phyloP scores from a whole-genome alignment of 257 asterid genomes.

The Nicotiana knightiana region DNA sequence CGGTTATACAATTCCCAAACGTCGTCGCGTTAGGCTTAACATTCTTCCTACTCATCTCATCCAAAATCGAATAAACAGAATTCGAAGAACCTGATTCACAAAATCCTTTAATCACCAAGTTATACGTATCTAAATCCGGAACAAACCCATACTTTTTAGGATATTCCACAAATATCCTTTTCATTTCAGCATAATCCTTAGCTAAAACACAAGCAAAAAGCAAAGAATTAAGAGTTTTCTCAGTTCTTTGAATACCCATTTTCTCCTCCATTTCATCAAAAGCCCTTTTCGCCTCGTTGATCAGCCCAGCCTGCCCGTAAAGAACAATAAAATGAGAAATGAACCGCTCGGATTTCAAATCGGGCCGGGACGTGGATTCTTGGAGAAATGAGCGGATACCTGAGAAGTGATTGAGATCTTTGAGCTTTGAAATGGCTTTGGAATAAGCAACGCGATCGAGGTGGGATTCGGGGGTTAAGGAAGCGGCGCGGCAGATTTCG shows the following conservation, averaged over 20 bases:
- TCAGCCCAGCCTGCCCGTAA: slow-evolving; percentile 69
- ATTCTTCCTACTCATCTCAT: slow-evolving; percentile 65
- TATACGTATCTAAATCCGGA: slow-evolving; percentile 66
- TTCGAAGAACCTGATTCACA: slow-evolving; percentile 55
- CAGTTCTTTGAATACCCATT: slow-evolving; percentile 40
- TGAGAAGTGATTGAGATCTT: slow-evolving; percentile 33
- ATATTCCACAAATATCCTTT: slow-evolving; percentile 53
- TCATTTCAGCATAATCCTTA: slow-evolving; percentile 49
- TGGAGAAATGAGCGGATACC: slow-evolving; percentile 50
- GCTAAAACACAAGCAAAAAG: slow-evolving; percentile 58
- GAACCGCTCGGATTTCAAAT: slow-evolving; percentile 36
- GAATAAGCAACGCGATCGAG: slow-evolving; percentile 66
- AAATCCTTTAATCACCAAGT: slow-evolving; percentile 61
- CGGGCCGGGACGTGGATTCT: slow-evolving; percentile 44
- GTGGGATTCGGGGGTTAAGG: slow-evolving; percentile 58
- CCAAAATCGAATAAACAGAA: slow-evolving; percentile 51
- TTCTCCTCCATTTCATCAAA: slow-evolving; percentile 61
- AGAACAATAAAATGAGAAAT: slow-evolving; percentile 52
- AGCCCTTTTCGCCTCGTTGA: slow-evolving; percentile 44
- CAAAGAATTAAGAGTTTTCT: slow-evolving; percentile 56
- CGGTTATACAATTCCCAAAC: slow-evolving; percentile 46
- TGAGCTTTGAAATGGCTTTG: slow-evolving; percentile 51
- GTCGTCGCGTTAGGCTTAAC: slow-evolving; percentile 49
- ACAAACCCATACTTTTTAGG: slow-evolving; percentile 47
- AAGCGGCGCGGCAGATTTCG: slow-evolving; percentile 68